phyloP scores from a whole-genome alignment of 2,329 filamentous ascomycete species.

The Clonostachys chloroleuca region DNA sequence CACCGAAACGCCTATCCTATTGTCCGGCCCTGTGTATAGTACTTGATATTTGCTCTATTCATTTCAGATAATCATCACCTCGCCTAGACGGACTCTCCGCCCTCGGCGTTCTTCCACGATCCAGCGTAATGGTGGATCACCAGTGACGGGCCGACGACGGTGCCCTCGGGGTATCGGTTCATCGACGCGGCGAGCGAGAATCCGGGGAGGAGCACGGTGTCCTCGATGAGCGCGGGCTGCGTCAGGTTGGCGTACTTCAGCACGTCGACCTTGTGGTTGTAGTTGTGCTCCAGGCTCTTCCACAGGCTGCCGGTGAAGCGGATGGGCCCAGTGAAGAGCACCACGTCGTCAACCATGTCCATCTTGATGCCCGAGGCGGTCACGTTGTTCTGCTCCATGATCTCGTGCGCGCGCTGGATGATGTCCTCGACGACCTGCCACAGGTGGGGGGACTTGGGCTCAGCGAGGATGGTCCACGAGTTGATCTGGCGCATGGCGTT shows the following conservation, averaged over 20 bases:
- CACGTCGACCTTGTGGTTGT: slow-evolving; percentile 1
- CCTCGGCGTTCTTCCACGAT: slow-evolving; percentile 11
- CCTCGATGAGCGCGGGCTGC: slow-evolving; percentile 10
- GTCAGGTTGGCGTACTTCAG: slow-evolving; percentile 2
- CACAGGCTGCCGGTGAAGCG: slow-evolving; percentile 6
- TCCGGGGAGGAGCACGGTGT: slow-evolving; percentile 11
- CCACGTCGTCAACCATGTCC: slow-evolving; percentile 7
- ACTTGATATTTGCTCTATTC: no score
- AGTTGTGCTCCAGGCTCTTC: slow-evolving; percentile 3
- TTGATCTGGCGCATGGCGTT: slow-evolving; percentile 10
- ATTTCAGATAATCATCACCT: no score
- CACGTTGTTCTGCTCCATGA: slow-evolving; percentile 2
- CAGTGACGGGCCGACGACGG: slow-evolving; percentile 5
- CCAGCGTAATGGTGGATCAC: slow-evolving; percentile 13
- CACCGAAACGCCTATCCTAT: no score
- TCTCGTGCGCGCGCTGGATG: neutral
- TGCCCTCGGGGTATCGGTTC: slow-evolving; percentile 8
- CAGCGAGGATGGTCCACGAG: slow-evolving; percentile 12
- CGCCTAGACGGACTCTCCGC: slow-evolving; percentile 2
- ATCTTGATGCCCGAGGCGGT: slow-evolving; percentile 4
- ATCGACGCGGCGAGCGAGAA: slow-evolving; percentile 9
- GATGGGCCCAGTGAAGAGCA: slow-evolving; percentile 8
- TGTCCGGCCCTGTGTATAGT: no score
- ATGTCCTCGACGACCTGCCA: slow-evolving; percentile 11
- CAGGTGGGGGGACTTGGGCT: slow-evolving; percentile 8